Conservation (phyloP, 305 asterid species). For the Lippia alba region DNA sequence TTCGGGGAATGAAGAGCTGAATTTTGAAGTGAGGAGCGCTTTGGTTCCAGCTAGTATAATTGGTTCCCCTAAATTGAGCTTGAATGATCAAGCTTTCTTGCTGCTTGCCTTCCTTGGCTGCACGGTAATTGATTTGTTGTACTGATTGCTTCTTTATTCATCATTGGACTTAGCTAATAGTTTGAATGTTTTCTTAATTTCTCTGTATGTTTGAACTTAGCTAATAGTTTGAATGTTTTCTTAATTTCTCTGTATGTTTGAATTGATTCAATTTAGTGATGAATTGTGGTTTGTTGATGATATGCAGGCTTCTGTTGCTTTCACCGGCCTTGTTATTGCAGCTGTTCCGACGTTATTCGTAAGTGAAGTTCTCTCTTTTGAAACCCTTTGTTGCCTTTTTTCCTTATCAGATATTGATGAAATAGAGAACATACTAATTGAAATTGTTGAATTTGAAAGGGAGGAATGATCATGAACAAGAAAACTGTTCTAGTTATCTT, state of each 20-base stretch:
- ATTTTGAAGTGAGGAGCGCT: slow-evolving; percentile 60
- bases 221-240: background rate
- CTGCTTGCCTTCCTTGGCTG: slow-evolving; percentile 73
- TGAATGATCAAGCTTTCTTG: slow-evolving; percentile 68
- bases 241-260: background rate
- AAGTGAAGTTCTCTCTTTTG: slow-evolving; percentile 38
- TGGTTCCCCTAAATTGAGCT: slow-evolving; percentile 56
- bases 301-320: slow-evolving; percentile 68
- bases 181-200: background rate
- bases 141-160: background rate
- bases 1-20: slow-evolving; percentile 42
- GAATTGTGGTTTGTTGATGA: slow-evolving; percentile 25
- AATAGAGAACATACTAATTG: background rate
- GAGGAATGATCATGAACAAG: background rate
- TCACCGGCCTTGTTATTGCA: slow-evolving; percentile 72
- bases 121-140: slow-evolving; percentile 56
- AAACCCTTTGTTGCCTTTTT: background rate
- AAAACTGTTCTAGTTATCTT: background rate
- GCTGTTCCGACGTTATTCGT: slow-evolving; percentile 82
- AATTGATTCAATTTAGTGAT: slow-evolving; percentile 10
- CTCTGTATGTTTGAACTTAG: background rate
- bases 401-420: background rate
- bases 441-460: slow-evolving; percentile 4
- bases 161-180: background rate
- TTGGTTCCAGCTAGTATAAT: slow-evolving; percentile 41